Evolutionary conservation across 2,329 filamentous ascomycete genomes (phyloP).

Genomic region (Samsoniella hepiali): DNA sequence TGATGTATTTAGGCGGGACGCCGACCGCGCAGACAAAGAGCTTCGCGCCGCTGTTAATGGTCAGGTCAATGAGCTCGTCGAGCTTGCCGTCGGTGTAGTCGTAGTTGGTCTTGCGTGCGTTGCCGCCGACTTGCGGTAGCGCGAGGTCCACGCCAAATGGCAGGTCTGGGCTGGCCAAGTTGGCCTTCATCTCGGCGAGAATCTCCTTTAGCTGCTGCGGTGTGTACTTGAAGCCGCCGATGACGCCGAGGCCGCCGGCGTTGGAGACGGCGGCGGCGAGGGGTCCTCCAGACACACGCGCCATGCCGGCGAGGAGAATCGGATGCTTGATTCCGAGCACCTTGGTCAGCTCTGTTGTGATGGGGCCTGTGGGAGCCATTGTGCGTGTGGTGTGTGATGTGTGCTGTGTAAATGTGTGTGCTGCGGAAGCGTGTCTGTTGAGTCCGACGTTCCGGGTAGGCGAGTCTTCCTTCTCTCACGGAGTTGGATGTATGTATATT

Average conservation of each 20-base stretch:
- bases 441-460: not conserved
- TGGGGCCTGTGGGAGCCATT: slow-evolving; percentile 42
- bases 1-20: slow-evolving; percentile 72
- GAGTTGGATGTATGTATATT: not conserved
- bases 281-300: slow-evolving; percentile 73
- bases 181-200: slow-evolving; percentile 78
- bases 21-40: slow-evolving; percentile 88
- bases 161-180: slow-evolving; percentile 53
- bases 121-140: slow-evolving; percentile 81
- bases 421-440: not conserved
- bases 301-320: slow-evolving; percentile 92
- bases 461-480: not conserved
- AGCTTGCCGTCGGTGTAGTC: slow-evolving; percentile 91
- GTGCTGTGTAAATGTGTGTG: not conserved
- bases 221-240: slow-evolving; percentile 69
- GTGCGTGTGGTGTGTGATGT: not conserved
- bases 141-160: slow-evolving; percentile 92
- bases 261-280: slow-evolving; percentile 87
- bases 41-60: slow-evolving; percentile 76
- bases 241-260: slow-evolving; percentile 78
- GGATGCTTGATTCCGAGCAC: slow-evolving; percentile 84
- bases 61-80: slow-evolving; percentile 85
- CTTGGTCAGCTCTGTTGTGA: slow-evolving; percentile 72
- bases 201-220: slow-evolving; percentile 73
- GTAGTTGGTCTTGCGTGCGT: slow-evolving; percentile 85